Conservation (phyloP, 768 basidiomycete species). For the Hygrophorus pudorinus region DNA sequence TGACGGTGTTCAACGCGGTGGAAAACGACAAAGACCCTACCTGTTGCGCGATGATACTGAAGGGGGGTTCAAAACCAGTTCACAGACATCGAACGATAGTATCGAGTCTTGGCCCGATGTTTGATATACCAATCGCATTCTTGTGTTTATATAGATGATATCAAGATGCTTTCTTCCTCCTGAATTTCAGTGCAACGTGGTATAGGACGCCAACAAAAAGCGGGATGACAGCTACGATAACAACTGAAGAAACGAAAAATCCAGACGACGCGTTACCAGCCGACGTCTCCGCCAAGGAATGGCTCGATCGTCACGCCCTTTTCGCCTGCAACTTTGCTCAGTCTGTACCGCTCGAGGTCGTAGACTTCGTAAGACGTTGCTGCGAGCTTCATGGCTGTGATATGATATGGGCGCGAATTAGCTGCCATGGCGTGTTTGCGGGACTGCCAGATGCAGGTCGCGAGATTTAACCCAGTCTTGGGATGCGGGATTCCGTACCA, state of each 20-base stretch:
- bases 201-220: slow-evolving; percentile 1
- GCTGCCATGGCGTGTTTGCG: slow-evolving; percentile 77
- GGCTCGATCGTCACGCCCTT: slow-evolving; percentile 44
- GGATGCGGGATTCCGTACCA: slow-evolving; percentile 87
- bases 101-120: slow-evolving; percentile 27
- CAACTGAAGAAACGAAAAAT: no score
- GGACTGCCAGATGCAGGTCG: slow-evolving; percentile 94
- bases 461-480: slow-evolving; percentile 74
- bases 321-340: slow-evolving; percentile 59
- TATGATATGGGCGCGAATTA: slow-evolving; percentile 70
- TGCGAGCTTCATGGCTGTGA: slow-evolving; percentile 76
- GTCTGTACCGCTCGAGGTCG: slow-evolving; percentile 61
- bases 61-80: slow-evolving; percentile 3
- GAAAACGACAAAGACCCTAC: background rate
- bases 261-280: slow-evolving; percentile 38
- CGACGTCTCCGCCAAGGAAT: slow-evolving; percentile 57
- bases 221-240: slow-evolving; percentile 2
- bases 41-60: no score
- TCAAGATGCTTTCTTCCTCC: background rate
- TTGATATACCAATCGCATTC: background rate
- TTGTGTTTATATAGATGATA: background rate
- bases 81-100: slow-evolving; percentile 24
- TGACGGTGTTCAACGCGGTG: background rate
- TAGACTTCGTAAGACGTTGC: slow-evolving; percentile 71
- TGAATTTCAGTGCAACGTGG: no score